Evolutionary conservation across 116 monocot species (phyloP).

Genomic region (Trichopus zeylanicus): DNA sequence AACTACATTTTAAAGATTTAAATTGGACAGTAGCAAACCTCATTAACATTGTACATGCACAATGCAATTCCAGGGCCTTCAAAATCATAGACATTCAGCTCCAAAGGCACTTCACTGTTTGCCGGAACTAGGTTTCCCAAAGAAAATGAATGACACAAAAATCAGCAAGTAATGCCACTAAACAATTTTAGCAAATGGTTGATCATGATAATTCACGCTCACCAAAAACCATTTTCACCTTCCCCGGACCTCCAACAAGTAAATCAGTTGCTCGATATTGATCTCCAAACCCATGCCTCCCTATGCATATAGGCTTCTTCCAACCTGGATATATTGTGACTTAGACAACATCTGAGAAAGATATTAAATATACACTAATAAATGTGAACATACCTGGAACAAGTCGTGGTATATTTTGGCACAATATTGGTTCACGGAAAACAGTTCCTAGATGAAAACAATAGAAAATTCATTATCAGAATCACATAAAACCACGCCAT

Average conservation of each 20-base stretch:
- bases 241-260: slow-evolving; percentile 64
- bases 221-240: slow-evolving; percentile 84
- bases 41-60: slow-evolving; percentile 77
- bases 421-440: slow-evolving; percentile 80
- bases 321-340: slow-evolving; percentile 33
- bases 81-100: slow-evolving; percentile 67
- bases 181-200: not conserved
- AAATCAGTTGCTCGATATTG: slow-evolving; percentile 76
- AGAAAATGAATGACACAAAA: not conserved
- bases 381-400: slow-evolving; percentile 32
- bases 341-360: not conserved
- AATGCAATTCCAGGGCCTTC: slow-evolving; percentile 73
- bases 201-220: slow-evolving; percentile 12
- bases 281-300: slow-evolving; percentile 89
- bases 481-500: not conserved
- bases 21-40: slow-evolving; percentile 27
- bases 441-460: slow-evolving; percentile 60
- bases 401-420: slow-evolving; percentile 63
- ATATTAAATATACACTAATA: not conserved
- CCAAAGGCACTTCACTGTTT: slow-evolving; percentile 34
- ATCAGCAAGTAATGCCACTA: not conserved
- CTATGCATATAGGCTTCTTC: slow-evolving; percentile 86
- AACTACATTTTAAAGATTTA: not conserved
- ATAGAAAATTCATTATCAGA: not conserved
- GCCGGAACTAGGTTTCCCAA: slow-evolving; percentile 29